These are phyloP conservation scores for Alternaria solani DNA, from an alignment of 2,329 filamentous ascomycete genomes.

Conservation along the genomic window DNA sequence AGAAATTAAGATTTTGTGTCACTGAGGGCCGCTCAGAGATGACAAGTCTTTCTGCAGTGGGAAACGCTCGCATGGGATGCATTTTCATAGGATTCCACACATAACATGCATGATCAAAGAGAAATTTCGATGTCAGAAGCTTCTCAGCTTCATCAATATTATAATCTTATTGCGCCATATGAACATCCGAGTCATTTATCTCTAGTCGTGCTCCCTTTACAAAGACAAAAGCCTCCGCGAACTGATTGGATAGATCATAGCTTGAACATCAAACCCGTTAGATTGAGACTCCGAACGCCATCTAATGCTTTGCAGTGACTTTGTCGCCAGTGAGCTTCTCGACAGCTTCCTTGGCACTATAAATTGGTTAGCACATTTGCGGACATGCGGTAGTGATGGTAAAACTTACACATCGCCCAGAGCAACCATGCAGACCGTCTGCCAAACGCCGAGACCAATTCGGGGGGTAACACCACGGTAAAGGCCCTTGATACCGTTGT, in stretches of 20 bases:
- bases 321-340: conserved; percentile 70
- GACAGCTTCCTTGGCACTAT: conserved; percentile 70
- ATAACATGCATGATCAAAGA: not conserved
- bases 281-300: conserved; percentile 29
- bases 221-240: conserved; percentile 6
- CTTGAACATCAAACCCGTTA: conserved; percentile 11
- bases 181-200: not conserved
- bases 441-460: conserved; percentile 96
- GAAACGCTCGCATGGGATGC: not conserved
- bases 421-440: conserved; percentile 99
- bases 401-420: conserved; percentile 90
- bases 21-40: not conserved
- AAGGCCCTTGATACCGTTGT: conserved; percentile 87
- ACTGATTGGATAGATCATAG: conserved; percentile 8
- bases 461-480: conserved; percentile 95
- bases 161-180: conserved; percentile 15
- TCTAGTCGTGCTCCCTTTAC: not conserved
- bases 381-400: not conserved
- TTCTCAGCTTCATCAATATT: conserved; percentile 14
- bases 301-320: conserved; percentile 71
- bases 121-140: not conserved
- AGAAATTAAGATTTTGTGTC: not conserved
- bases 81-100: not conserved
- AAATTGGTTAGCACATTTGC: conserved; percentile 31
- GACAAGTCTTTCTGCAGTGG: not conserved